Percentiles rank a stretch among this genome's conserved stretches.
phyloP scores from a whole-genome alignment of 2,329 filamentous ascomycete genomes.

The Pseudopithomyces maydicus region DNA sequence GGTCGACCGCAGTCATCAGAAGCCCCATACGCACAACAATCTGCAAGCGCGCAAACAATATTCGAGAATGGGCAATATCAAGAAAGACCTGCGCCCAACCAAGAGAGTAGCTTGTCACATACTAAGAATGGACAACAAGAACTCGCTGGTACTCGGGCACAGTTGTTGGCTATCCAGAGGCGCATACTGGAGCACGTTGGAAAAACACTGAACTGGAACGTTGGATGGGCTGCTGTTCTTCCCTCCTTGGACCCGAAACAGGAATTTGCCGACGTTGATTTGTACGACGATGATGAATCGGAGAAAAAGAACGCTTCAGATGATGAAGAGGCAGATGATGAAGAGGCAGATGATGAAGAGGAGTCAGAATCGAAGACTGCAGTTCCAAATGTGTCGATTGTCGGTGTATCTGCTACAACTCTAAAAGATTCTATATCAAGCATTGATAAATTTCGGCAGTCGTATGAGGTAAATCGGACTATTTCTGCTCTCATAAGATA shows the following conservation, averaged over 20 bases:
- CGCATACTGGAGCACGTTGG: constrained; percentile 79
- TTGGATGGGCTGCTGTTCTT: constrained; percentile 68
- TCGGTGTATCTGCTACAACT: constrained; percentile 35
- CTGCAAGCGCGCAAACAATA: constrained; percentile 38
- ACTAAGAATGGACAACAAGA: constrained; percentile 72
- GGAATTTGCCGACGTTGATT: constrained; percentile 44
- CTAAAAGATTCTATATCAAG: constrained; percentile 42
- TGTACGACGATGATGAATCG: constrained; percentile 30
- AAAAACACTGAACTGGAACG: constrained; percentile 72
- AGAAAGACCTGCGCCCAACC: constrained; percentile 29
- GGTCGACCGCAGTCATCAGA: constrained; percentile 37
- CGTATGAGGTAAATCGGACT: constrained; percentile 43
- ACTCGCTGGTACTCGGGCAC: constrained; percentile 79
- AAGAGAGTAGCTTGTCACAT: constrained; percentile 23
- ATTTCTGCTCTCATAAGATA: background rate
- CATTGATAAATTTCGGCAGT: constrained; percentile 45
- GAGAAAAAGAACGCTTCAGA: constrained; percentile 22
- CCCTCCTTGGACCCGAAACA: constrained; percentile 26
- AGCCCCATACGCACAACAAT: constrained; percentile 37
- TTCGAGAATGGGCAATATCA: constrained; percentile 47
- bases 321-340: constrained; percentile 14
- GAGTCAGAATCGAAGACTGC: constrained; percentile 10
- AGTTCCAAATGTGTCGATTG: constrained; percentile 15
- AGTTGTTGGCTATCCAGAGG: constrained; percentile 79
- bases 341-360: constrained; percentile 13